phyloP scores from a whole-genome alignment of 768 basidiomycete genomes.

The Paxillus involutus region DNA sequence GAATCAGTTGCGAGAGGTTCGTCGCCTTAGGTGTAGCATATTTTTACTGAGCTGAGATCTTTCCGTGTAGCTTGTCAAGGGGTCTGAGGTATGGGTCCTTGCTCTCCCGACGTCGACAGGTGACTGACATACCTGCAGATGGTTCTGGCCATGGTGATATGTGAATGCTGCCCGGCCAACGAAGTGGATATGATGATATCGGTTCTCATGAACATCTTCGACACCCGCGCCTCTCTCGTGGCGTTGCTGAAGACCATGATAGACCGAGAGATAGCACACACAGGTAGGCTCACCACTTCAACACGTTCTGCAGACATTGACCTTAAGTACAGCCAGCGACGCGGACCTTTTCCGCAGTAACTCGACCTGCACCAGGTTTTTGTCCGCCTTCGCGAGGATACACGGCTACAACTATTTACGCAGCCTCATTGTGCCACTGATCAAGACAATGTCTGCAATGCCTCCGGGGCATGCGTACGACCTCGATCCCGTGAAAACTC shows the following conservation, averaged over 20 bases:
- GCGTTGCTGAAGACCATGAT: conserved; percentile 80
- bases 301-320: conserved; percentile 1
- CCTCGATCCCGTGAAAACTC: conserved; percentile 65
- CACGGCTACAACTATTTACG: conserved; percentile 93
- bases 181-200: conserved; percentile 86
- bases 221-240: conserved; percentile 71
- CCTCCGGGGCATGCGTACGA: conserved; percentile 77
- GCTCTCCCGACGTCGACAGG: neutral
- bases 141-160: conserved; percentile 79
- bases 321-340: conserved; percentile 60
- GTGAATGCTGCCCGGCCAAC: conserved; percentile 75
- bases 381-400: conserved; percentile 84
- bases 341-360: conserved; percentile 85
- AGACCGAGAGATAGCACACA: conserved; percentile 77
- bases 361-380: conserved; percentile 81
- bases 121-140: conserved; percentile 44
- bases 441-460: conserved; percentile 71
- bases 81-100: conserved; percentile 57
- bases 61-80: conserved; percentile 60
- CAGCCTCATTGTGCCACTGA: conserved; percentile 70
- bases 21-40: conserved; percentile 17
- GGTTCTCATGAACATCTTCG: conserved; percentile 83
- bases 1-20: conserved; percentile 59
- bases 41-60: conserved; percentile 2
- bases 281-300: conserved; percentile 46